Evolutionary conservation across 1,284 basidiomycete genomes (phyloP).

Genomic region (Austroboletus rostrupii): DNA sequence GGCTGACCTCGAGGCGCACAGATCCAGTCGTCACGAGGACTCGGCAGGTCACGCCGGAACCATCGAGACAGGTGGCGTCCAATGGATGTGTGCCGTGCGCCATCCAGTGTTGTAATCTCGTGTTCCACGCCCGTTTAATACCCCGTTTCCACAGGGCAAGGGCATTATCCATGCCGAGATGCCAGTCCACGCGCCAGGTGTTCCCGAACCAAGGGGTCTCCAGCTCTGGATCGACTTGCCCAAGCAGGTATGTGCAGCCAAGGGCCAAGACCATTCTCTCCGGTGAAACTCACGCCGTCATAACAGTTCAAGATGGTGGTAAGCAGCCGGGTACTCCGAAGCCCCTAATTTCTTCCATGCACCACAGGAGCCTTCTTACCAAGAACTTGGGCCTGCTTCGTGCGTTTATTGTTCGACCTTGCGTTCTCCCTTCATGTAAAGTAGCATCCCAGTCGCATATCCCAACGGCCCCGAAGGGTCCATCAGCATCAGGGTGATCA

Average conservation of each 20-base stretch:
- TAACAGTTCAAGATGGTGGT: slow-evolving; percentile 77
- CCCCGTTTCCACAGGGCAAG: slow-evolving; percentile 28
- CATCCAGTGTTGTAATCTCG: background rate
- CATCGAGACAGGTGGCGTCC: slow-evolving; percentile 82
- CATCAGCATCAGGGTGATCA: slow-evolving; percentile 80
- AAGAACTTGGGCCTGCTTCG: slow-evolving; percentile 66
- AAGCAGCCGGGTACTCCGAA: slow-evolving; percentile 25
- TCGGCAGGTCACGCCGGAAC: slow-evolving; percentile 84
- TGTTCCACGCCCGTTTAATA: background rate
- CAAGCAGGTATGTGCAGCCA: slow-evolving; percentile 44
- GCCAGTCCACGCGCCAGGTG: slow-evolving; percentile 73
- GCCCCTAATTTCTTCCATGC: background rate
- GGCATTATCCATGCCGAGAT: slow-evolving; percentile 87
- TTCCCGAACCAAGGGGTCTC: slow-evolving; percentile 72
- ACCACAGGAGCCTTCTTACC: slow-evolving; percentile 65
- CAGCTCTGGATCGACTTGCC: slow-evolving; percentile 96
- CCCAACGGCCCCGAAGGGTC: slow-evolving; percentile 71
- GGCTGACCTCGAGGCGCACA: slow-evolving; percentile 23
- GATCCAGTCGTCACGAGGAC: slow-evolving; percentile 83
- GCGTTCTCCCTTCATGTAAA: slow-evolving; percentile 5
- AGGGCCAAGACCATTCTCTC: no score
- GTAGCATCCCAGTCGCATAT: slow-evolving; percentile 68
- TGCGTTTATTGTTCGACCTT: slow-evolving; percentile 26
- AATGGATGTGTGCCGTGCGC: slow-evolving; percentile 91
- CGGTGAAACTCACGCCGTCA: slow-evolving; percentile 14